Percentiles rank a stretch among this genome's conserved stretches.
Evolutionary conservation across 176 grass and related monocot species (phyloP).

Genomic region (Aegilops bicornis): DNA sequence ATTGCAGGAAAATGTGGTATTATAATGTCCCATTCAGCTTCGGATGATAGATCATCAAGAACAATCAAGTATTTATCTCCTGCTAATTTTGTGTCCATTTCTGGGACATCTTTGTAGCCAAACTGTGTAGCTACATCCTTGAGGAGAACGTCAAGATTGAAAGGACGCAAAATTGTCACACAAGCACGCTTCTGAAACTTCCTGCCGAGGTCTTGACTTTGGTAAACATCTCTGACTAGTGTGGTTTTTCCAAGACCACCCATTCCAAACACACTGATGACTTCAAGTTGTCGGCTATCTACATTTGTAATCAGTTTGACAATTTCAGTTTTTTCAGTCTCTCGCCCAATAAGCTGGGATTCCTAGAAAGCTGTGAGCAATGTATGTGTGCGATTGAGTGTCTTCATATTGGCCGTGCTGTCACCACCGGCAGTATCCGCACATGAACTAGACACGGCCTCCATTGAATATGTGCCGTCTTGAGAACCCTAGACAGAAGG

Average conservation of each 20-base stretch:
- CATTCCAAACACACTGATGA: constrained; percentile 30
- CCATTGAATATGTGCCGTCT: too few species aligned
- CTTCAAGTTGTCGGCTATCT: neutral
- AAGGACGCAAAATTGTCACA: constrained; percentile 3
- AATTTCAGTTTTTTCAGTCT: neutral
- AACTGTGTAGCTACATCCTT: too few species aligned
- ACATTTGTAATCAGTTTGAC: neutral
- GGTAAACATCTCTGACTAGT: neutral
- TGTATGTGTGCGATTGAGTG: too few species aligned
- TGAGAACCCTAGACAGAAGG: too few species aligned
- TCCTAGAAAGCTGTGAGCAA: too few species aligned
- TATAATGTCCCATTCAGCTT: neutral
- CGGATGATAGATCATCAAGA: neutral
- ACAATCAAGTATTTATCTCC: constrained; percentile 21
- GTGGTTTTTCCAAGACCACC: constrained; percentile 36
- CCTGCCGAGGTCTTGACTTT: neutral
- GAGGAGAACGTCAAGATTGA: neutral
- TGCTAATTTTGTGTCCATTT: too few species aligned
- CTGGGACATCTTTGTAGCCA: too few species aligned
- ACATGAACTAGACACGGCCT: too few species aligned
- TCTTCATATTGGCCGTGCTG: too few species aligned
- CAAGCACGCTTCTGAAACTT: constrained; percentile 13
- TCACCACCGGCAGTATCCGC: too few species aligned
- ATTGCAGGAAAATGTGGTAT: neutral
- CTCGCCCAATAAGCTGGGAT: constrained; percentile 5